Percentiles rank a stretch among this genome's conserved stretches.
phyloP scores from a whole-genome alignment of 1,139 yeast genomes.

The Yamadazyma jaroonii region DNA sequence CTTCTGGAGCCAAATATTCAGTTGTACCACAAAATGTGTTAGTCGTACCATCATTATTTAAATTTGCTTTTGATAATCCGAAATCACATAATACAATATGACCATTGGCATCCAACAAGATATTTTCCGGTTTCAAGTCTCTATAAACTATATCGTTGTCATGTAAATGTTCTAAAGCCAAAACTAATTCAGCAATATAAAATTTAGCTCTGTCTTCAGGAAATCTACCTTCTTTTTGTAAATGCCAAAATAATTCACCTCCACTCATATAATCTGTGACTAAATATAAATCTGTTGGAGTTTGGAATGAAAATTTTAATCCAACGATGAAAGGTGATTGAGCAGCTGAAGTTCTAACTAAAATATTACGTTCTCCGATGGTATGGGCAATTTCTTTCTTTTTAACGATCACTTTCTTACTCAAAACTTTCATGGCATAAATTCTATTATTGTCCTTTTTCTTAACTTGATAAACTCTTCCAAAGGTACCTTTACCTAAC shows the following conservation, averaged over 20 bases:
- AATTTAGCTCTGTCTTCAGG: constrained; percentile 91
- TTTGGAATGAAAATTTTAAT: constrained; percentile 91
- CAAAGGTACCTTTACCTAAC: constrained; percentile 95
- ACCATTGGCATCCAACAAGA: constrained; percentile 90
- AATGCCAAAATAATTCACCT: constrained; percentile 96
- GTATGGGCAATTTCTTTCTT: constrained; percentile 98
- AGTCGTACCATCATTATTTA: constrained; percentile 85
- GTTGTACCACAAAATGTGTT: constrained; percentile 98
- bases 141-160: constrained; percentile 92
- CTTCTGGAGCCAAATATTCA: constrained; percentile 83
- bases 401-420: constrained; percentile 91
- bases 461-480: constrained; percentile 93
- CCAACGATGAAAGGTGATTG: constrained; percentile 92
- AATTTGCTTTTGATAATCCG: constrained; percentile 91
- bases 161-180: constrained; percentile 89
- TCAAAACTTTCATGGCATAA: constrained; percentile 95
- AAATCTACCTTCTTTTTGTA: constrained; percentile 93
- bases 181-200: constrained; percentile 90
- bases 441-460: constrained; percentile 85
- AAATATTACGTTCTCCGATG: constrained; percentile 90
- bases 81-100: constrained; percentile 96
- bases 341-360: constrained; percentile 82
- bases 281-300: constrained; percentile 84
- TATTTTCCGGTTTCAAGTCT: constrained; percentile 93
- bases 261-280: constrained; percentile 99